Evolutionary conservation across 345 rosid genomes (phyloP).

Genomic region (Gynandropsis gynandra): DNA sequence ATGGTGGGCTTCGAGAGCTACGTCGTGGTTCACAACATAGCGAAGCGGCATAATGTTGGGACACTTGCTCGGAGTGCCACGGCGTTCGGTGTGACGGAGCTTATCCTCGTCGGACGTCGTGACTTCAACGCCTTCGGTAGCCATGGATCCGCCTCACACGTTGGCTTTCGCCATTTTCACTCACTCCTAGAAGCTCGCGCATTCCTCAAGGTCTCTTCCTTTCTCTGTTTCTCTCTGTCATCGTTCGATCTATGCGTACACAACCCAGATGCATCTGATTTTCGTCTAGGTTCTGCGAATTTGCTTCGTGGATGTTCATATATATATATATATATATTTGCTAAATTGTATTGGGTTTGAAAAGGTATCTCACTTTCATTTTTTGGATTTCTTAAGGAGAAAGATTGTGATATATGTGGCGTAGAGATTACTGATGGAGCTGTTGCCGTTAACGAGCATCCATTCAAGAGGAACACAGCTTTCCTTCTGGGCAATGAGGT

Average conservation of each 20-base stretch:
- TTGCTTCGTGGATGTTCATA: neutral
- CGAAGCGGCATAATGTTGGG: constrained; percentile 94
- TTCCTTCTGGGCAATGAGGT: constrained; percentile 98
- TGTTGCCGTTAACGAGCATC: constrained; percentile 58
- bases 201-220: constrained; percentile 56
- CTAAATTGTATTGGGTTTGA: neutral
- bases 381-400: constrained; percentile 35
- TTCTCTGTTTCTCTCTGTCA: neutral
- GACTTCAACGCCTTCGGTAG: constrained; percentile 97
- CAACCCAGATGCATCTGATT: neutral
- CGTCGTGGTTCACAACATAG: constrained; percentile 90
- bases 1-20: constrained; percentile 64
- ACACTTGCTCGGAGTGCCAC: constrained; percentile 90
- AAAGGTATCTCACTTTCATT: neutral
- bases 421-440: constrained; percentile 88
- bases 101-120: constrained; percentile 83
- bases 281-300: neutral
- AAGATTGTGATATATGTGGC: constrained; percentile 91
- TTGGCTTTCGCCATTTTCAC: constrained; percentile 81
- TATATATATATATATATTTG: neutral
- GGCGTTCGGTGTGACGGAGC: constrained; percentile 83
- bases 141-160: constrained; percentile 89
- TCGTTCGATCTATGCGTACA: neutral
- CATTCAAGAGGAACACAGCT: constrained; percentile 75
- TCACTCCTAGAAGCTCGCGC: constrained; percentile 63